Conservation (phyloP, 345 rosid species). For the Bruguiera sexangula region DNA sequence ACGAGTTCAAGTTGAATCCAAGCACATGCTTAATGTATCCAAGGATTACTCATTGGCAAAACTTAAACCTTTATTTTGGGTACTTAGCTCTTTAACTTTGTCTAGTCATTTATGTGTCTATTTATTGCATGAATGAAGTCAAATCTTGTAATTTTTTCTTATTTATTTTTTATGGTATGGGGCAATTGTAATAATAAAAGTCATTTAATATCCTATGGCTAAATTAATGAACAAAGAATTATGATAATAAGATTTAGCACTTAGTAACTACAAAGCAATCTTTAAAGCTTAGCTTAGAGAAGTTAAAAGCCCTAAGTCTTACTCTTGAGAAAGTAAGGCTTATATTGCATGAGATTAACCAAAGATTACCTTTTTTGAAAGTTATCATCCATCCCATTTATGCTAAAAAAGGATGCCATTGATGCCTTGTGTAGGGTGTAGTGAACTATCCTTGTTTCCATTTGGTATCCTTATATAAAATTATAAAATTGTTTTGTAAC, state of each 20-base stretch:
- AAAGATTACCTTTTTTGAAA: slow-evolving; percentile 67
- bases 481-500: no score
- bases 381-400: slow-evolving; percentile 88
- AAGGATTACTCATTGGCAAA: neutral
- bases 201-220: slow-evolving; percentile 41
- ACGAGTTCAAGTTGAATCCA: slow-evolving; percentile 31
- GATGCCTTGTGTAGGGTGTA: slow-evolving; percentile 42
- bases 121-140: neutral
- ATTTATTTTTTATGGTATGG: no score
- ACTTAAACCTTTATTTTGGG: slow-evolving; percentile 1
- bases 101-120: neutral
- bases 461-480: no score
- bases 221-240: slow-evolving; percentile 22
- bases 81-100: neutral
- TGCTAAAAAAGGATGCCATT: slow-evolving; percentile 45
- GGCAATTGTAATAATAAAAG: slow-evolving; percentile 12
- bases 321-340: slow-evolving; percentile 66
- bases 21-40: slow-evolving; percentile 2
- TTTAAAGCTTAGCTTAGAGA: slow-evolving; percentile 68
- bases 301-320: slow-evolving; percentile 57
- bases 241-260: slow-evolving; percentile 34
- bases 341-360: slow-evolving; percentile 72
- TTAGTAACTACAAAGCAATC: slow-evolving; percentile 64
- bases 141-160: slow-evolving; percentile 1
- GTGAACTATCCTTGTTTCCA: no score